These are phyloP conservation scores for Psophocarpus tetragonolobus DNA, from an alignment of 306 rosid species.

Conservation along the genomic window DNA sequence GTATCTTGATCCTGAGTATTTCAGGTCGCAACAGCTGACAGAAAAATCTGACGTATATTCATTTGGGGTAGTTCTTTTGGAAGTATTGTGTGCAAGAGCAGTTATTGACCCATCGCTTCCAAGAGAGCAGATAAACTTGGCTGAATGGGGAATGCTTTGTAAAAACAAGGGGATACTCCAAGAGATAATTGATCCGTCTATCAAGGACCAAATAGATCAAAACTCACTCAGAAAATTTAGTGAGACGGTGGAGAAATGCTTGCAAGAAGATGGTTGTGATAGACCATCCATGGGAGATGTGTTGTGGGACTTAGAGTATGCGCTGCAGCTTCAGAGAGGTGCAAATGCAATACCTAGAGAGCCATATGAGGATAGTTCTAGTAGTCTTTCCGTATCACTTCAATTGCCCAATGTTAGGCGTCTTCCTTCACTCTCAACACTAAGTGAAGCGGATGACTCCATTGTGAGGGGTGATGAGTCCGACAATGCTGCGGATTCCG, in stretches of 20 bases:
- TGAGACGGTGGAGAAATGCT: conserved; percentile 44
- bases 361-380: conserved; percentile 38
- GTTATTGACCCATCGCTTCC: conserved; percentile 40
- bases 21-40: conserved; percentile 47
- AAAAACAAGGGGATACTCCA: conserved; percentile 41
- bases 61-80: conserved; percentile 61
- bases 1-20: conserved; percentile 62
- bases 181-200: conserved; percentile 44
- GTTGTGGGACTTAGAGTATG: conserved; percentile 63
- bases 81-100: conserved; percentile 58
- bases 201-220: conserved; percentile 39
- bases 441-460: conserved; percentile 35
- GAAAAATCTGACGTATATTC: conserved; percentile 69
- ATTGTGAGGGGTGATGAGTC: conserved; percentile 33
- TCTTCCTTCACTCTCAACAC: conserved; percentile 42
- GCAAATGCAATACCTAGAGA: conserved; percentile 28
- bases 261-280: conserved; percentile 43
- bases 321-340: conserved; percentile 51
- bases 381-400: conserved; percentile 34
- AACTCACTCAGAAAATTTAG: conserved; percentile 51
- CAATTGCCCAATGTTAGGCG: conserved; percentile 30
- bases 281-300: conserved; percentile 60
- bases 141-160: conserved; percentile 57
- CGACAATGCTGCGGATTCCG: background rate
- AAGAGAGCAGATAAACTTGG: conserved; percentile 51